Evolutionary conservation across 305 asterid species (phyloP).

Genomic region (Solanum aculeatissimum): DNA sequence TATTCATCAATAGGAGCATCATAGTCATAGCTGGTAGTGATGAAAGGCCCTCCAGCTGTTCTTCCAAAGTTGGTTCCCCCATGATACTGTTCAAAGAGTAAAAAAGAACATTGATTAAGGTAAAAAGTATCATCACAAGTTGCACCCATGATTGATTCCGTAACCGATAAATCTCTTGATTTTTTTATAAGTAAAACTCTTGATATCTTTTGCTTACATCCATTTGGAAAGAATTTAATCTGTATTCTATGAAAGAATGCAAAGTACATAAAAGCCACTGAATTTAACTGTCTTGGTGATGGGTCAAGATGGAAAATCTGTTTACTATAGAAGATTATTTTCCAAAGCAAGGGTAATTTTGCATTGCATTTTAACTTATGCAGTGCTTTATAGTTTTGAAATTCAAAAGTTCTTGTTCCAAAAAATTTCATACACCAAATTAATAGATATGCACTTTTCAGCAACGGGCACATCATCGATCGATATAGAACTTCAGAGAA

Average conservation of each 20-base stretch:
- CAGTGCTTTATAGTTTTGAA: background rate
- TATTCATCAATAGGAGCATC: conserved; percentile 99
- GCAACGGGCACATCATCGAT: background rate
- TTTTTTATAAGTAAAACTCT: background rate
- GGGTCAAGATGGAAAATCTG: background rate
- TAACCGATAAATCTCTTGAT: background rate
- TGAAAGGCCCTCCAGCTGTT: conserved; percentile 93
- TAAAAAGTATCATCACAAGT: background rate
- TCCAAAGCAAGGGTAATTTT: background rate
- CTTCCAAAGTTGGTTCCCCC: conserved; percentile 98
- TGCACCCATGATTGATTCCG: background rate
- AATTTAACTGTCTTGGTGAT: background rate
- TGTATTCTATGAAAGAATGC: background rate
- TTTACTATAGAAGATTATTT: background rate
- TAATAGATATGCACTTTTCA: background rate
- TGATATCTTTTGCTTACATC: background rate
- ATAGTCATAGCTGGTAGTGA: conserved; percentile 93
- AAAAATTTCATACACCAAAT: background rate
- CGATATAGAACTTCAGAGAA: background rate
- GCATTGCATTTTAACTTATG: too few relatives aligned
- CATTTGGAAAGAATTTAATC: background rate
- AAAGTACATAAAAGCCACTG: background rate
- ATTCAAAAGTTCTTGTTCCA: background rate
- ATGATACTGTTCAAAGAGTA: conserved; percentile 48
- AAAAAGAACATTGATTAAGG: background rate